Evolutionary conservation across 2,329 filamentous ascomycete genomes (phyloP), one percentile per base, ranked within the genome.

Genomic region (Ambrosiella beaveri): DNA sequence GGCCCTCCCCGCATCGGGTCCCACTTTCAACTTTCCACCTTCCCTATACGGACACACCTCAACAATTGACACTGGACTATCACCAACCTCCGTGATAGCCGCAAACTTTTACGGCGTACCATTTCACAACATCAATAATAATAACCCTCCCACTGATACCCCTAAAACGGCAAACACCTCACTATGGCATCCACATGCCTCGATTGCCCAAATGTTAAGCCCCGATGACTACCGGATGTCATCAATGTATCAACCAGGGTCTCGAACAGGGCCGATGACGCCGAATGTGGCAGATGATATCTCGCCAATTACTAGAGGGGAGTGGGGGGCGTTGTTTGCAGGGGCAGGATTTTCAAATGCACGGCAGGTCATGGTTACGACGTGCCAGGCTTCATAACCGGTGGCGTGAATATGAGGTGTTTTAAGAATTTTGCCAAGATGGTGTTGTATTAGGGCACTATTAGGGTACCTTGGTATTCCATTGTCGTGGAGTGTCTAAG

Each of bases 211-310:
- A 15, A 49, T 59, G 51, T 47, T 59, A 3, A 57, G 54, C 35
- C 58, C 58, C 7, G 17, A 53, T 2, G 58, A 59, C 13, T 44
- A 50, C 12, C 38, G 49, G 12, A n/a, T 52, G 8, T 59, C 58
- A 6, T 47, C 57, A 35, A 36, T 44, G 38, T 57, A 27, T 4
- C 27, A 4, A 27, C 27, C 54, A 4, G 47, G 19, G 13, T 50
- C 59, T 57, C 65, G 60, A 53, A 62, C 73, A 17, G 78, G 76
- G 0, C 75, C 79, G 1, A 66, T 70, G 68, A 82, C 80, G 59
- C 80, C 79, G 1, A 80, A 81, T 62, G 74, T 70, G 7, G 79
- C 77, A 62, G 79, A 80, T 17, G 80, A 84, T 64, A 78, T 83
- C 58, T 81, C 78, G 54, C 80, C 80, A 5, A 74, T 78, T 27